A percentile compares a stretch with the other conserved stretches of the same genome.
Conservation (phyloP, 2,329 filamentous ascomycete genomes). For the Pseudogymnoascus sp. region DNA sequence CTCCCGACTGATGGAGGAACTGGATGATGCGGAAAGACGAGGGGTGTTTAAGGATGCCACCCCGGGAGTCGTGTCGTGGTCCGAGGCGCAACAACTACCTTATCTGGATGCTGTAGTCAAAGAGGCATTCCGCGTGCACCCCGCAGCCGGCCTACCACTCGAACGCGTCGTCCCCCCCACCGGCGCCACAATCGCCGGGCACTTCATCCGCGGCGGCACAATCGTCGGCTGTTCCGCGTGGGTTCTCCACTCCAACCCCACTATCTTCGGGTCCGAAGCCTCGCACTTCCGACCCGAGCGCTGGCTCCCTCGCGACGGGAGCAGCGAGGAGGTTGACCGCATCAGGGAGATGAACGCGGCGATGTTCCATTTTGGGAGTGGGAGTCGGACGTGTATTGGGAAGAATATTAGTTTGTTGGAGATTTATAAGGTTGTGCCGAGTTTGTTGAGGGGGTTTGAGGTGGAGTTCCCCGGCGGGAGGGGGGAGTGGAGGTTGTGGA, state of each 20-base stretch:
- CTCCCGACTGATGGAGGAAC: constrained; percentile 47
- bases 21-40: constrained; percentile 48
- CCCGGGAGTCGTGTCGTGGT: constrained; percentile 58
- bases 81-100: constrained; percentile 58
- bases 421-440: constrained; percentile 55
- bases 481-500: constrained; percentile 49
- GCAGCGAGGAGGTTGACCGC: constrained; percentile 39
- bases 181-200: constrained; percentile 54
- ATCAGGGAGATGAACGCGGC: constrained; percentile 58
- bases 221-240: constrained; percentile 68
- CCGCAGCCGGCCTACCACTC: constrained; percentile 61
- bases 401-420: constrained; percentile 56
- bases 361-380: constrained; percentile 69
- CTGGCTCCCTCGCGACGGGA: constrained; percentile 38
- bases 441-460: constrained; percentile 56
- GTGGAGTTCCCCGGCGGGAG: constrained; percentile 41
- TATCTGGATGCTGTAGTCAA: constrained; percentile 74
- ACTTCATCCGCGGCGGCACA: constrained; percentile 57
- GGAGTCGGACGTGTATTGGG: constrained; percentile 60
- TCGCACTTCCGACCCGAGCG: constrained; percentile 60
- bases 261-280: constrained; percentile 60
- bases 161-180: constrained; percentile 62
- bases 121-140: constrained; percentile 68
- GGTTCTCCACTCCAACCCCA: constrained; percentile 60
- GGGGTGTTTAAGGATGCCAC: constrained; percentile 43